phyloP scores from a whole-genome alignment of 768 basidiomycete genomes.

The Clathrus columnatus region DNA sequence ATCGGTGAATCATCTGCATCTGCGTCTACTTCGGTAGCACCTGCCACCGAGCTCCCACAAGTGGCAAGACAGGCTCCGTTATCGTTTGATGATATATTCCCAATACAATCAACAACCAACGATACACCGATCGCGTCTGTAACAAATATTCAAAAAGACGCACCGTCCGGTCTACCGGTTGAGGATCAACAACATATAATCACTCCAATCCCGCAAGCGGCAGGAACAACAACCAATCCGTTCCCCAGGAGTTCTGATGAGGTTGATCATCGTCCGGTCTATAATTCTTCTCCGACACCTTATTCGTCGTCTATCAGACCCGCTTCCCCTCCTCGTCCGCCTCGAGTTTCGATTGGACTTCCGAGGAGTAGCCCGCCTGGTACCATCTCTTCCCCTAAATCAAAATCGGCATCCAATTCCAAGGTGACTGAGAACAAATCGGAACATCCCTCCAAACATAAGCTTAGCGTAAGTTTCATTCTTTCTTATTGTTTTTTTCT shows the following conservation, averaged over 20 bases:
- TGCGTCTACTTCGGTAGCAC: constrained; percentile 15
- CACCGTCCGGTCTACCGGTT: neutral
- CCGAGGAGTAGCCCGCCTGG: constrained; percentile 31
- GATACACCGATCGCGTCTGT: neutral
- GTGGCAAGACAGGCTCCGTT: neutral
- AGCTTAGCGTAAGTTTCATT: constrained; percentile 57
- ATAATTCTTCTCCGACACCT: constrained; percentile 33
- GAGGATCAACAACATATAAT: neutral
- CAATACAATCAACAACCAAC: neutral
- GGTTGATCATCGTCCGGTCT: constrained; percentile 13
- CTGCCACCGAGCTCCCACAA: constrained; percentile 20
- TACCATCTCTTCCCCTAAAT: constrained; percentile 44
- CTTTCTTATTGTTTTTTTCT: neutral
- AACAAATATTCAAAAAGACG: neutral
- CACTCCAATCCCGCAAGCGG: neutral
- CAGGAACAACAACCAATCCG: neutral
- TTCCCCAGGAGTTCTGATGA: neutral
- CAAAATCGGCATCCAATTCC: constrained; percentile 51
- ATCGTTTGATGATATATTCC: neutral
- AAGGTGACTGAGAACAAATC: constrained; percentile 55
- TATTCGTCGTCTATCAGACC: constrained; percentile 32
- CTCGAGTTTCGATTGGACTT: constrained; percentile 7
- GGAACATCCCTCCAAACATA: constrained; percentile 45
- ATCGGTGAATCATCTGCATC: constrained; percentile 11
- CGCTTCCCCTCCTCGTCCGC: constrained; percentile 35